phyloP scores from a whole-genome alignment of 169 alveolate species.

The Babesia divergens region DNA sequence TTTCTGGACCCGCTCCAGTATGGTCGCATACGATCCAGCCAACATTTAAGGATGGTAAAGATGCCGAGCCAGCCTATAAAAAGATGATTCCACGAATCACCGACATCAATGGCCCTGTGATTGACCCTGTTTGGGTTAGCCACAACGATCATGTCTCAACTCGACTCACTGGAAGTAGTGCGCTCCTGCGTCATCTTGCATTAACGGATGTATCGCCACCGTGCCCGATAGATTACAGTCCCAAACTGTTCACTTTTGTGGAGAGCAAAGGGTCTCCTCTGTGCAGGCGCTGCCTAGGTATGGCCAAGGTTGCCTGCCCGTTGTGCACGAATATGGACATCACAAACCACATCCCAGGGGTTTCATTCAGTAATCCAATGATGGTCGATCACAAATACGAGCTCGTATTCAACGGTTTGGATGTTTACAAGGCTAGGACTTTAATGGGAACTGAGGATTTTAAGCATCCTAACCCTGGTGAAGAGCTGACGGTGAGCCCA shows the following conservation, averaged over 20 bases:
- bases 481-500: neutral
- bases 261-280: conserved; percentile 23
- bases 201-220: conserved; percentile 42
- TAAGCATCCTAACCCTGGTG: neutral
- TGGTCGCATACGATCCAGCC: conserved; percentile 38
- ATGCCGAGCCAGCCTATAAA: conserved; percentile 18
- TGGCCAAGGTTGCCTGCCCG: conserved; percentile 50
- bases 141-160: neutral
- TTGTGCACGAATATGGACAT: conserved; percentile 19
- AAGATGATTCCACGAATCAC: neutral
- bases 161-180: neutral
- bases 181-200: conserved; percentile 9
- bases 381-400: conserved; percentile 42
- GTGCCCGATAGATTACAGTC: conserved; percentile 63
- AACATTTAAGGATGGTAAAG: conserved; percentile 39
- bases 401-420: conserved; percentile 39
- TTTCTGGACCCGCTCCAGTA: conserved; percentile 54
- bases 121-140: conserved; percentile 60
- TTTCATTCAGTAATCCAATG: conserved; percentile 34
- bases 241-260: conserved; percentile 54
- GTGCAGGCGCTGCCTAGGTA: conserved; percentile 61
- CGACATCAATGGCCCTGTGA: conserved; percentile 31
- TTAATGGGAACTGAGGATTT: conserved; percentile 7
- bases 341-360: conserved; percentile 22
- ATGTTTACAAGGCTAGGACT: conserved; percentile 36